Evolutionary conservation across 306 rosid genomes (phyloP).

Genomic region (Albizia julibrissin): DNA sequence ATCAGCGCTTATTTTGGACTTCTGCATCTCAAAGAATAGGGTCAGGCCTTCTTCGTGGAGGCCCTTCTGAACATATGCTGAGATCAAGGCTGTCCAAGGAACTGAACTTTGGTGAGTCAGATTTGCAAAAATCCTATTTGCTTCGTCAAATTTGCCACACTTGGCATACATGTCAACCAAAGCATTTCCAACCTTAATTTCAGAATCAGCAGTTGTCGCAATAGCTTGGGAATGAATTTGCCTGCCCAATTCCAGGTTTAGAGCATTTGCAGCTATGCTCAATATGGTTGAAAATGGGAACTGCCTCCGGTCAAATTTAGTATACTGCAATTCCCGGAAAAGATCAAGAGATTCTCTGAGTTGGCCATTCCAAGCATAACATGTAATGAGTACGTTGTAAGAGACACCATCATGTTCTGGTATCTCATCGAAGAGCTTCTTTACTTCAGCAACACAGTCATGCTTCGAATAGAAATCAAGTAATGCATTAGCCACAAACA

Average conservation of each 20-base stretch:
- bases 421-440: slow-evolving; percentile 71
- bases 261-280: slow-evolving; percentile 72
- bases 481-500: slow-evolving; percentile 84
- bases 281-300: slow-evolving; percentile 78
- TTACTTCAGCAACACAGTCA: slow-evolving; percentile 50
- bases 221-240: slow-evolving; percentile 78
- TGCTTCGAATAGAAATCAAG: slow-evolving; percentile 89
- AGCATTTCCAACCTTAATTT: slow-evolving; percentile 69
- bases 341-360: slow-evolving; percentile 52
- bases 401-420: slow-evolving; percentile 84
- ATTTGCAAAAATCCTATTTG: slow-evolving; percentile 57
- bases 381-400: slow-evolving; percentile 67
- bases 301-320: slow-evolving; percentile 64
- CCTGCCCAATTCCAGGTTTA: slow-evolving; percentile 67
- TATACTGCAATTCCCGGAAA: slow-evolving; percentile 56
- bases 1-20: slow-evolving; percentile 54
- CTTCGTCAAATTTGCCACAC: slow-evolving; percentile 71
- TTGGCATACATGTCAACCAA: slow-evolving; percentile 94
- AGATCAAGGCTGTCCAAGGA: slow-evolving; percentile 91
- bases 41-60: slow-evolving; percentile 65
- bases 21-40: slow-evolving; percentile 65
- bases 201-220: slow-evolving; percentile 54
- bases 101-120: slow-evolving; percentile 63
- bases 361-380: slow-evolving; percentile 64
- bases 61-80: slow-evolving; percentile 73